Evolutionary conservation across 257 asterid genomes (phyloP), one percentile per base, ranked within the genome.

Genomic region (Paraleonurus japonicus): DNA sequence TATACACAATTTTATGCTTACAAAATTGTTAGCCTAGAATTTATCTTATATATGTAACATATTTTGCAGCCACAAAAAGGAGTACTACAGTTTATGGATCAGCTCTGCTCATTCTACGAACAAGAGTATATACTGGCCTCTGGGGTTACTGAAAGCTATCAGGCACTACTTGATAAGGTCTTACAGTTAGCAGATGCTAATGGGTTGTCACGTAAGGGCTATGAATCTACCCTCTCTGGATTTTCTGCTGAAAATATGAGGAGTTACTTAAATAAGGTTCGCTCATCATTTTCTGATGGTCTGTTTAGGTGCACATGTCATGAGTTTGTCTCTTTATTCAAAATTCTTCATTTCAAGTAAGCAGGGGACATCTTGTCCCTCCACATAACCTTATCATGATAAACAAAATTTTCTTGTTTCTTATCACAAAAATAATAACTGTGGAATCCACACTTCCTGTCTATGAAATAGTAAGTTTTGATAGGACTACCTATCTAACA

Each of bases 21-120:
- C 55, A 50, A 66, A 65, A 19, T 12, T 23, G 27, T 65, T 35
- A 61, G 20, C 57, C 30, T 33, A 47, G 50, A 53, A 7, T 53
- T 67, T 69, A 12, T 39, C 55, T 69, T 54, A 30, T 27, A 45
- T 48, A 58, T 74, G 33, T 54, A n/a, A 28, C 20, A 45, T 53
- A 53, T 24, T 69, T 61, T 80, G 81, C 94, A 95, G 98, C 84
- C 96, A 92, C 81, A 95, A 83, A 85, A 86, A 78, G 95, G 92
- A 37, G 88, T 85, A 39, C 79, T 95, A 48, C 79, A 80, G 74
- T 95, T 95, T 81, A 75, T 92, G 82, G 96, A 89, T 80, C 93
- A 89, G 83, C 86, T 95, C 66, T 88, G 92, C 89, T 83, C 85
- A 57, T 82, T 87, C 80, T 89, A 88, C 39, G 90, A 89, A 75